Percentiles rank a stretch among this genome's conserved stretches.
phyloP scores from a whole-genome alignment of 495 filamentous ascomycete species.

The Penicillium herquei region DNA sequence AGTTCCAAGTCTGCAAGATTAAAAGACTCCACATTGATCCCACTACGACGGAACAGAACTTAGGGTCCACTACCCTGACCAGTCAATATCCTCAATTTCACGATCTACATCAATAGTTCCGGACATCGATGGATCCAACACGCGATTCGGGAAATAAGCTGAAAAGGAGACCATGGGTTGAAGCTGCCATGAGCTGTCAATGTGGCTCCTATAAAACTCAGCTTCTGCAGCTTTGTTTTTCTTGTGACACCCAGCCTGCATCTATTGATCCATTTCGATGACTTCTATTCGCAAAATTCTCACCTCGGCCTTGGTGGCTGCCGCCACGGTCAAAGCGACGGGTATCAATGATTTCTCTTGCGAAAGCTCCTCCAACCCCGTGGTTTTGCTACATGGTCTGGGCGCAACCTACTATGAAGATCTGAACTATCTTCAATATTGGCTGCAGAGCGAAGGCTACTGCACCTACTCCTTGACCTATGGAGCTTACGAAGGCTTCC shows the following conservation, averaged over 20 bases:
- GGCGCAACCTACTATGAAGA: slow-evolving; percentile 52
- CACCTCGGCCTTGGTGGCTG: slow-evolving; percentile 15
- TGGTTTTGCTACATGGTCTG: slow-evolving; percentile 53
- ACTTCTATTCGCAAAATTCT: slow-evolving; percentile 15
- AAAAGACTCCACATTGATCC: background rate
- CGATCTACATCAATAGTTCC: slow-evolving; percentile 25
- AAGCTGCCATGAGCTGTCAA: too few relatives aligned
- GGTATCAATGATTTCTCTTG: slow-evolving; percentile 44
- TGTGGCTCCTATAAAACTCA: too few relatives aligned
- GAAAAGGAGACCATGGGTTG: background rate
- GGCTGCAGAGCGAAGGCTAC: slow-evolving; percentile 49
- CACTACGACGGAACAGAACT: slow-evolving; percentile 6
- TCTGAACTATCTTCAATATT: slow-evolving; percentile 51
- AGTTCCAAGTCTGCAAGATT: background rate
- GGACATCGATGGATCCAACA: slow-evolving; percentile 14
- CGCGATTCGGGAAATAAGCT: slow-evolving; percentile 14
- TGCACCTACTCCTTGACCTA: slow-evolving; percentile 54
- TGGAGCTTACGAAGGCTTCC: slow-evolving; percentile 46
- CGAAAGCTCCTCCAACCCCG: slow-evolving; percentile 40
- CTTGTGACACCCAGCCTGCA: background rate
- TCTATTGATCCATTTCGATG: slow-evolving; percentile 7
- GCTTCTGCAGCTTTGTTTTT: too few relatives aligned
- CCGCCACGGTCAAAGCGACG: slow-evolving; percentile 18
- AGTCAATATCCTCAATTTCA: slow-evolving; percentile 5
- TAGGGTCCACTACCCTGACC: slow-evolving; percentile 5